Evolutionary conservation across 2,329 filamentous ascomycete species (phyloP).

Genomic region (Phialocephala sp.): DNA sequence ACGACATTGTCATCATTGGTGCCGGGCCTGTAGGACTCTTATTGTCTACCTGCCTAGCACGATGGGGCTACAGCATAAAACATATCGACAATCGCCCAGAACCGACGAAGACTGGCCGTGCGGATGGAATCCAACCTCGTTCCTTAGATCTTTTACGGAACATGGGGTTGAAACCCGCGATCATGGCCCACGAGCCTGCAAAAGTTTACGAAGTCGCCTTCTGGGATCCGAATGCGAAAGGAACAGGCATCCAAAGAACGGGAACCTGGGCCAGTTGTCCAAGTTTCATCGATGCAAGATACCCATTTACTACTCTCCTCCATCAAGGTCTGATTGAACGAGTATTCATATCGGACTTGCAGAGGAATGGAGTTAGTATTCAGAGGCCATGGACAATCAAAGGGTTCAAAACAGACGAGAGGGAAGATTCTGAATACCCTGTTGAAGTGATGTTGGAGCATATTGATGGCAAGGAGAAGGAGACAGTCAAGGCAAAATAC

Average conservation of each 20-base stretch:
- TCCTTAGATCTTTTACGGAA: conserved; percentile 87
- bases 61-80: conserved; percentile 95
- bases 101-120: conserved; percentile 83
- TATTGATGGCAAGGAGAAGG: conserved; percentile 73
- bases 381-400: conserved; percentile 70
- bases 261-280: conserved; percentile 88
- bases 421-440: conserved; percentile 68
- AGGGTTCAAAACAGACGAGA: conserved; percentile 64
- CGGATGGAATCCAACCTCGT: conserved; percentile 90
- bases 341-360: conserved; percentile 70
- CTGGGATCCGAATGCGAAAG: conserved; percentile 67
- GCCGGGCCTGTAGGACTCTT: conserved; percentile 89
- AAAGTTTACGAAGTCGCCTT: conserved; percentile 82
- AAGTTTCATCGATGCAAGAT: conserved; percentile 76
- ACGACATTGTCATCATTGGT: conserved; percentile 81
- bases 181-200: conserved; percentile 87
- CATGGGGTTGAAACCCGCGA: conserved; percentile 84
- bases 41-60: conserved; percentile 83
- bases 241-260: conserved; percentile 65
- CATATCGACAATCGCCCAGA: conserved; percentile 91
- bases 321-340: conserved; percentile 76
- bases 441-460: conserved; percentile 80
- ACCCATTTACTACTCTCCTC: conserved; percentile 72
- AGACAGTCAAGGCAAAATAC: conserved; percentile 73
- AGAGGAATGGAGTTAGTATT: conserved; percentile 63